Percentiles rank a stretch among this genome's conserved stretches.
phyloP scores from a whole-genome alignment of 176 grass and related monocot species.

The Oryza glumipatula region DNA sequence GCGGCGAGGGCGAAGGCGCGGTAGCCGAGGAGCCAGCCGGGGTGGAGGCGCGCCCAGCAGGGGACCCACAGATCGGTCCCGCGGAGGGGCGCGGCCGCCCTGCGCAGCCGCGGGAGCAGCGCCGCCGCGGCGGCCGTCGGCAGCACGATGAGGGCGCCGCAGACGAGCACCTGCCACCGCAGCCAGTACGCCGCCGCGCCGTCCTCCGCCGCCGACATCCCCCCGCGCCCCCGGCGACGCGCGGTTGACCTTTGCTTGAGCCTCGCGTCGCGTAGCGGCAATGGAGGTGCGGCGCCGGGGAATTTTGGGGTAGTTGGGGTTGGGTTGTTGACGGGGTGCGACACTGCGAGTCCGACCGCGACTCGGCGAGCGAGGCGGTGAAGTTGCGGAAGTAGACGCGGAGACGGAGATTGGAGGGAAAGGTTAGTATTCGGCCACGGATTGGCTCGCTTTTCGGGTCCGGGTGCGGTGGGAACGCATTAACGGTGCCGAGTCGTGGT shows the following conservation, averaged over 20 bases:
- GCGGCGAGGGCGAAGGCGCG: slow-evolving; percentile 57
- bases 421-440: no score
- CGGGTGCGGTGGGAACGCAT: no score
- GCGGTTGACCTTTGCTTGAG: neutral
- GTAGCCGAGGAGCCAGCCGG: slow-evolving; percentile 57
- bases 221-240: neutral
- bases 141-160: slow-evolving; percentile 53
- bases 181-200: slow-evolving; percentile 58
- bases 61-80: slow-evolving; percentile 62
- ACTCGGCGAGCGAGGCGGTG: neutral
- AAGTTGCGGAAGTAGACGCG: no score
- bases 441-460: no score
- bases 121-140: slow-evolving; percentile 40
- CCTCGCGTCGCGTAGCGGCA: no score
- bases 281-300: neutral
- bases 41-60: slow-evolving; percentile 64
- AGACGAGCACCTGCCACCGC: slow-evolving; percentile 62
- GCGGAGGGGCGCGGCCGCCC: slow-evolving; percentile 32
- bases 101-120: slow-evolving; percentile 54
- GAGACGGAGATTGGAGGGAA: neutral
- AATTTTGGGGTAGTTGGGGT: neutral
- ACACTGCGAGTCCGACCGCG: neutral
- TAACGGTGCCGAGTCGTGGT: no score
- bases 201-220: slow-evolving; percentile 24
- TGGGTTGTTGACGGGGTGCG: neutral